These are phyloP conservation scores for Ajuga chamaepitys DNA, from an alignment of 257 asterid genomes.

Conservation along the genomic window DNA sequence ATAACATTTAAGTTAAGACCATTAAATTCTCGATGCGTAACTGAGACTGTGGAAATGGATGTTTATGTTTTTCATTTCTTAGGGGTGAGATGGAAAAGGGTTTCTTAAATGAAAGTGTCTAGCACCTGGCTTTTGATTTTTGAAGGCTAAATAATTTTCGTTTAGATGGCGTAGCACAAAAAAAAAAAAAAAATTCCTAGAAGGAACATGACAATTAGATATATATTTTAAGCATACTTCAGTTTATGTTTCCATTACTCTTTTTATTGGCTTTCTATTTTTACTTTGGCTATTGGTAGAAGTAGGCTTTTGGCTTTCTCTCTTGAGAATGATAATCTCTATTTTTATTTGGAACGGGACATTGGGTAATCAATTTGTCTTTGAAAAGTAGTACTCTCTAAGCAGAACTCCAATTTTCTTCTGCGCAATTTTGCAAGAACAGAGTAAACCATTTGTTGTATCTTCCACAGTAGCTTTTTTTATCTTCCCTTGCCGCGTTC, in stretches of 20 bases:
- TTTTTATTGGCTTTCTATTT: neutral
- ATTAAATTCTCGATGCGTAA: neutral
- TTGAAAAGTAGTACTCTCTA: neutral
- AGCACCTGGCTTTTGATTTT: neutral
- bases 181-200: no score
- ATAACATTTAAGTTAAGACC: neutral
- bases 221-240: neutral
- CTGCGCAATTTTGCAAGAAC: neutral
- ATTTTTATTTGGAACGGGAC: neutral
- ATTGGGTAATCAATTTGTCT: neutral
- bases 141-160: neutral
- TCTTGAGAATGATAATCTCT: neutral
- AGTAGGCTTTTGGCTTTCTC: neutral
- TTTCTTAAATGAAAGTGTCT: neutral
- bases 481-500: neutral
- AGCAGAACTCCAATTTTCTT: neutral
- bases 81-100: no score
- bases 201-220: neutral
- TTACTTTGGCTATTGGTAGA: neutral
- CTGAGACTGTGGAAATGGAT: neutral
- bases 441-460: neutral
- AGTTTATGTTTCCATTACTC: neutral
- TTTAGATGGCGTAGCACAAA: neutral
- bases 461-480: neutral
- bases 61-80: neutral